Evolutionary conservation across 805 yeast species (phyloP), one percentile per base, ranked within the genome.

Genomic region (Candida chauliodis): DNA sequence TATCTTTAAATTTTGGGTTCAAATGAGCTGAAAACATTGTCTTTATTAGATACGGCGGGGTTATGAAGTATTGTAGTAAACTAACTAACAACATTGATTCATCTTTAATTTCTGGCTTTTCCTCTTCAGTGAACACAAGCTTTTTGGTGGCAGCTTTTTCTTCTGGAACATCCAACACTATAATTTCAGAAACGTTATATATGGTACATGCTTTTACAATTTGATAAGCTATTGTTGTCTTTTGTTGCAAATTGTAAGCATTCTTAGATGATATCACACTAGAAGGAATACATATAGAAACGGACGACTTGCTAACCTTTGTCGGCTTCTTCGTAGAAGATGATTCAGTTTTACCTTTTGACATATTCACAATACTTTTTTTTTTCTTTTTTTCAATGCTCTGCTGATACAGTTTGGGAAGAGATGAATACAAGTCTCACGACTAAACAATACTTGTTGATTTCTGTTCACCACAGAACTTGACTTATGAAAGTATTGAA

Each of bases 11-110:
- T 24, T 42, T 43, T 14, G 34, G 34, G 32, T 36, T 44, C 7
- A 36, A 37, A 61, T 50, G 50, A 44, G 73, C 69, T 23, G 53
- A 52, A 63, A 88, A 86, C 4, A 82, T 70, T 2, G 80, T 60
- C 43, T 81, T 80, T 14, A 80, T 75, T 30, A 89, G 66, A 53
- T 89, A 86, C 34, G 87, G 84, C 1, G 96, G 96, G 0, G 96
- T 88, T 11, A 88, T 78, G 52, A 86, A 86, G 54, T 66, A 88
- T 54, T 87, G 95, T 40, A 89, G 62, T 27, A 89, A 65, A 1
- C 81, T 67, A 1, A 91, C 89, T 38, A 87, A 70, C 6, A 80
- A 52, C 53, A 80, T 58, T 5, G 36, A 30, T n/a, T 34, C 36
- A 50, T 48, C 44, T 43, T 48, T 27, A 14, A 25, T 33, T 22